These are phyloP conservation scores for Vanilla planifolia DNA, from an alignment of 106 monocot species.

Conservation along the genomic window DNA sequence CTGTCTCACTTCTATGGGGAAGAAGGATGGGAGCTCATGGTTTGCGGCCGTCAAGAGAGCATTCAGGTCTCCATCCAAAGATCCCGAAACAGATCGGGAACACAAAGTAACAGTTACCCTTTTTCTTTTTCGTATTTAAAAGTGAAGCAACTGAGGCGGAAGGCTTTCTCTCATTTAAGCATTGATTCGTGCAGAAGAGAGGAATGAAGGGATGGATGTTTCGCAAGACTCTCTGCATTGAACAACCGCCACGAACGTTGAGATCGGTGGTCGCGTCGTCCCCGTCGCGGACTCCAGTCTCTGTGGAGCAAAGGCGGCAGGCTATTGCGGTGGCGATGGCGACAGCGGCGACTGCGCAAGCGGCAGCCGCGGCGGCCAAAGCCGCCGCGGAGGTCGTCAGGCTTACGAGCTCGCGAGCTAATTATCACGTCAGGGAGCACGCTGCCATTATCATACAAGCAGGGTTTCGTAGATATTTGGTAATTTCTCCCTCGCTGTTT, in stretches of 20 bases:
- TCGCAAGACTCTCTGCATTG: conserved; percentile 36
- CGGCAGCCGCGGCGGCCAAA: conserved; percentile 75
- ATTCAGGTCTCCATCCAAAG: conserved; percentile 80
- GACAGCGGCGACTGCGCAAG: conserved; percentile 78
- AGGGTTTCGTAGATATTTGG: conserved; percentile 86
- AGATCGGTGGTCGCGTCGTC: not conserved
- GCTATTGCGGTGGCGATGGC: conserved; percentile 80
- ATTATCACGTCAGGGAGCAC: conserved; percentile 42
- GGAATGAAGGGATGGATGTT: conserved; percentile 83
- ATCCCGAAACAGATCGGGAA: conserved; percentile 16
- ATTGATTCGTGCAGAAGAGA: conserved; percentile 38
- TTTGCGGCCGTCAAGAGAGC: conserved; percentile 84
- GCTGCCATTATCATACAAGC: conserved; percentile 86
- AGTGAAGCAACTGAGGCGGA: too few species aligned
- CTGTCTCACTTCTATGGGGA: conserved; percentile 44
- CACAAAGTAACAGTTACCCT: not conserved
- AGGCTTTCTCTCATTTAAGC: too few species aligned
- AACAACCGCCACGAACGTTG: conserved; percentile 2
- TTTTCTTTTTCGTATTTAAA: too few species aligned
- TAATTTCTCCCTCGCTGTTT: conserved; percentile 5
- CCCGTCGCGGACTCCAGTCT: not conserved
- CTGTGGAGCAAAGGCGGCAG: conserved; percentile 47
- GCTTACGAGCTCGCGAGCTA: conserved; percentile 39
- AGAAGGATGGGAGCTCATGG: conserved; percentile 77
- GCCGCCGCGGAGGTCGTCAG: conserved; percentile 82